phyloP scores from a whole-genome alignment of 1,284 basidiomycete genomes.

The Apiotrichum brassicae region DNA sequence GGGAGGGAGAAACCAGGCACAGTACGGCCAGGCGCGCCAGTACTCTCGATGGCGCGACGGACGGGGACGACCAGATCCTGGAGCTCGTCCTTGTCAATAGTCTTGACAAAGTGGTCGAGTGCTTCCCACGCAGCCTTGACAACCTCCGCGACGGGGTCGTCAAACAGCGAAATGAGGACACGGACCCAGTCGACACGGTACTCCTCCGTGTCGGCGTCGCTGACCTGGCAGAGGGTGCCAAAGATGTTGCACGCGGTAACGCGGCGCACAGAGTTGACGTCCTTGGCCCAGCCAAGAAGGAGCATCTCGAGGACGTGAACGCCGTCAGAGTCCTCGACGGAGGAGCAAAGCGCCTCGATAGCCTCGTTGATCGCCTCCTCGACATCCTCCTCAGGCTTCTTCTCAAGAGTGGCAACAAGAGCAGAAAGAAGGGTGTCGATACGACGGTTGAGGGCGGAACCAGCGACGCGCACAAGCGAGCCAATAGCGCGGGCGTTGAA shows the following conservation, averaged over 20 bases:
- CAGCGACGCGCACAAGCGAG: conserved; percentile 87
- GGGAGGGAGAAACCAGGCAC: conserved; percentile 85
- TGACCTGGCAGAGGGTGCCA: conserved; percentile 71
- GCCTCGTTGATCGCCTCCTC: conserved; percentile 68
- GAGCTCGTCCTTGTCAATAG: conserved; percentile 84
- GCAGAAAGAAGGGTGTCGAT: conserved; percentile 69
- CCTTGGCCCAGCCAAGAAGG: conserved; percentile 83
- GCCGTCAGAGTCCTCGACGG: conserved; percentile 76
- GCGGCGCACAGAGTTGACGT: conserved; percentile 62
- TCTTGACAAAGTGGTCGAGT: conserved; percentile 83
- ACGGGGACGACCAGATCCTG: conserved; percentile 83
- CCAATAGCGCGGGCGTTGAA: conserved; percentile 94
- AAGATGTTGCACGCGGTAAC: conserved; percentile 73
- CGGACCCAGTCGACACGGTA: conserved; percentile 94
- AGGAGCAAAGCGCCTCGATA: conserved; percentile 50
- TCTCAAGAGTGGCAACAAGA: conserved; percentile 61
- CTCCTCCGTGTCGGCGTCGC: conserved; percentile 64
- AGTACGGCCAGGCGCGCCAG: conserved; percentile 67
- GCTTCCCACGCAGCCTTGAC: conserved; percentile 78
- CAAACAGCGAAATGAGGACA: conserved; percentile 78
- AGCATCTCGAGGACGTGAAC: conserved; percentile 81
- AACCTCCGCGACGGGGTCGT: conserved; percentile 68
- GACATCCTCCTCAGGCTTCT: conserved; percentile 62
- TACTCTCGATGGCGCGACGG: conserved; percentile 78
- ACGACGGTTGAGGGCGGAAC: conserved; percentile 76